Conservation (phyloP, 768 basidiomycete species). For the Auriscalpium microsporum region DNA sequence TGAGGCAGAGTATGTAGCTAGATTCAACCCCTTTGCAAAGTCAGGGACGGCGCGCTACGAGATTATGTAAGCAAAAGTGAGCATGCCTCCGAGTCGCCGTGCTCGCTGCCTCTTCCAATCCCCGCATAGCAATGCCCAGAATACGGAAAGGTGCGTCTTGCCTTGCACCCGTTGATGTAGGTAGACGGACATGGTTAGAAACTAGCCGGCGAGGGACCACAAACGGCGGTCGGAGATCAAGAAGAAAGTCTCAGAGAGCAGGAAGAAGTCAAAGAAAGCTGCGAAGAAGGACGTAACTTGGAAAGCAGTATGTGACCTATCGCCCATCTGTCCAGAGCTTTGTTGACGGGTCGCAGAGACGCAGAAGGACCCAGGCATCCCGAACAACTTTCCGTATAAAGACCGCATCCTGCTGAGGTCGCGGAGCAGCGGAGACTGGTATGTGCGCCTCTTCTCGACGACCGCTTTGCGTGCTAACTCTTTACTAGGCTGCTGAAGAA, state of each 20-base stretch:
- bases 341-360: constrained; percentile 38
- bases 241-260: constrained; percentile 68
- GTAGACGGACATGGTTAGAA: constrained; percentile 35
- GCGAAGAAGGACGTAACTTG: constrained; percentile 76
- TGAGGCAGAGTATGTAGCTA: too few relatives aligned
- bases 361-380: constrained; percentile 88
- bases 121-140: constrained; percentile 10
- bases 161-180: too few relatives aligned
- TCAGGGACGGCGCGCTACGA: too few relatives aligned
- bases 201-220: constrained; percentile 77
- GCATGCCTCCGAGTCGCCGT: too few relatives aligned
- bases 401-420: constrained; percentile 85
- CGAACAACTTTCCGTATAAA: constrained; percentile 89
- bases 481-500: constrained; percentile 61
- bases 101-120: too few relatives aligned
- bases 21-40: too few relatives aligned
- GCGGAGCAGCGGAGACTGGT: constrained; percentile 74
- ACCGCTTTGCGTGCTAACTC: background rate
- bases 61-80: too few relatives aligned
- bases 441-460: constrained; percentile 17
- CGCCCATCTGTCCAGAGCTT: too few relatives aligned
- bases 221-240: constrained; percentile 65
- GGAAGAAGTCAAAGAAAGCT: constrained; percentile 66
- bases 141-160: constrained; percentile 17
- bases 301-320: constrained; percentile 68